These are phyloP conservation scores for Pachysandra terminalis DNA, from an alignment of 164 flowering plant genomes.

Conservation along the genomic window DNA sequence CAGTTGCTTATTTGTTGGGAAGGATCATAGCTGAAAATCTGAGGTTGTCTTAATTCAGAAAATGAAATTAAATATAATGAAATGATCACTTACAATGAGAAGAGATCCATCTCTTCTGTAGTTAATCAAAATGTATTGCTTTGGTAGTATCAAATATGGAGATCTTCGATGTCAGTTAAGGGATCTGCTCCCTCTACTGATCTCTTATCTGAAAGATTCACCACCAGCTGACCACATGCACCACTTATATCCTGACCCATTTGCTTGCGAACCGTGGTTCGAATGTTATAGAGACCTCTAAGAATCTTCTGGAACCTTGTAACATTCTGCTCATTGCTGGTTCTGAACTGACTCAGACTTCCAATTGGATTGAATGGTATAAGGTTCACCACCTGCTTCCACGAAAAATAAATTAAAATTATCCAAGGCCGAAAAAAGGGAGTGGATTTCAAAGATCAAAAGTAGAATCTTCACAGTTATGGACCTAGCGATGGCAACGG, in stretches of 20 bases:
- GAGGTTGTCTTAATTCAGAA: too few relatives aligned
- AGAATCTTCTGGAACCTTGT: slow-evolving; percentile 72
- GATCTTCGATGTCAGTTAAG: slow-evolving; percentile 83
- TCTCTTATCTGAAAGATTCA: slow-evolving; percentile 45
- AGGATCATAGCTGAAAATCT: too few relatives aligned
- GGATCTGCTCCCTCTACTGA: slow-evolving; percentile 22
- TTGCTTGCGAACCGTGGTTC: slow-evolving; percentile 84
- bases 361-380: slow-evolving; percentile 98
- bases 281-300: slow-evolving; percentile 62
- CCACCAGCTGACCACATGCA: slow-evolving; percentile 97
- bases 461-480: not conserved
- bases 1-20: too few relatives aligned
- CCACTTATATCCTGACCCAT: slow-evolving; percentile 99
- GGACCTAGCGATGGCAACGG: too few relatives aligned
- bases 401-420: not conserved
- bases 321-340: slow-evolving; percentile 59
- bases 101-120: not conserved
- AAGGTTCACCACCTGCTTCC: slow-evolving; percentile 79
- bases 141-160: slow-evolving; percentile 28
- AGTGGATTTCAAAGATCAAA: not conserved
- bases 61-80: too few relatives aligned
- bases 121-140: not conserved
- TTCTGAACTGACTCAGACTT: slow-evolving; percentile 46
- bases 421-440: not conserved
- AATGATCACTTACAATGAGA: too few relatives aligned